Percentiles rank a stretch among this genome's conserved stretches.
Evolutionary conservation across 192 early-diverging fungal species (phyloP).

Genomic region (Geranomyces variabilis): DNA sequence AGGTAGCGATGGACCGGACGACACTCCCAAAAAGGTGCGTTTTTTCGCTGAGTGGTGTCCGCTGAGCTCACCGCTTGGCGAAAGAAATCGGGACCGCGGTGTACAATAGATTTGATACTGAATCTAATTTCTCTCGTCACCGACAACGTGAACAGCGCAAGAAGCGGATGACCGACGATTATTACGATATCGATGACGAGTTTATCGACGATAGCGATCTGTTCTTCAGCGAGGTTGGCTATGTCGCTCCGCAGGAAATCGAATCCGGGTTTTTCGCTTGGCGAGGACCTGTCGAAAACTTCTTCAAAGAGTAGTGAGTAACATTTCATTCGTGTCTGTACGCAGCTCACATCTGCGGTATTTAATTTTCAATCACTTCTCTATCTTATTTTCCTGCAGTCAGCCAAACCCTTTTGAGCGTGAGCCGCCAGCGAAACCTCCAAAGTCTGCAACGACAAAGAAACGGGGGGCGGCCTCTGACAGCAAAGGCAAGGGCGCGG

Average conservation of each 20-base stretch:
- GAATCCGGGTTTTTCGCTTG: conserved; percentile 46
- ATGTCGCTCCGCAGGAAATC: not conserved
- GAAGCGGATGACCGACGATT: conserved; percentile 22
- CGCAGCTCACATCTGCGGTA: too few species aligned
- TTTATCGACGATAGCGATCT: conserved; percentile 57
- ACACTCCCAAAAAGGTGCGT: not conserved
- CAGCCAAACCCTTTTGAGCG: not conserved
- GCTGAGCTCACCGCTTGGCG: not conserved
- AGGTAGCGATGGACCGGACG: conserved; percentile 14
- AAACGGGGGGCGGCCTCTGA: not conserved
- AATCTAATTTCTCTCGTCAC: not conserved
- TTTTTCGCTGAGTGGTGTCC: not conserved
- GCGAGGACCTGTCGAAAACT: conserved; percentile 46
- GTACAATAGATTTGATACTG: not conserved
- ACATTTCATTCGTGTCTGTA: too few species aligned
- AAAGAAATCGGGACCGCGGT: not conserved
- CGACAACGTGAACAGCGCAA: conserved; percentile 2
- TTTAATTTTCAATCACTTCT: not conserved
- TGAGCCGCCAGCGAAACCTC: conserved; percentile 4
- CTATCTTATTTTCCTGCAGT: conserved; percentile 1
- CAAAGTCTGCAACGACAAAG: not conserved
- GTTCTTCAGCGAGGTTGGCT: conserved; percentile 25
- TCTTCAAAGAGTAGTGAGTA: conserved; percentile 43
- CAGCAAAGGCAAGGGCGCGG: conserved; percentile 14
- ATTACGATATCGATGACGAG: conserved; percentile 55